A percentile compares a stretch with the other conserved stretches of the same genome.
These are phyloP conservation scores for Chloranthus sessilifolius DNA, from an alignment of 164 flowering plant species.

Conservation along the genomic window DNA sequence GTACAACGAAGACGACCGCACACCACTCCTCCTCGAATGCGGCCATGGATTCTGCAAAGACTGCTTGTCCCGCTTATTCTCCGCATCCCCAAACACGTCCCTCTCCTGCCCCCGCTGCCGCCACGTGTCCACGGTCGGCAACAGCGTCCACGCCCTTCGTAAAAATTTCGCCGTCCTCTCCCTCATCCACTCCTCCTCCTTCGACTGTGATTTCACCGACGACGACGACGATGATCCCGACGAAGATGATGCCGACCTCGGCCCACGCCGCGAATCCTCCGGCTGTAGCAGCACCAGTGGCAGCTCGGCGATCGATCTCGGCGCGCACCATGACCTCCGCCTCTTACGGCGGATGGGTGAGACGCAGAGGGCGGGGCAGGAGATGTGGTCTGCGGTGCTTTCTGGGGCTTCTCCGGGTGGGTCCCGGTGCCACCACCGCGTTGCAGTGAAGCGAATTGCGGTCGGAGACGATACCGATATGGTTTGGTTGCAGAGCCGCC, in stretches of 20 bases:
- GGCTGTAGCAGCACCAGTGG: slow-evolving; percentile 28
- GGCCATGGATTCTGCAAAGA: slow-evolving; percentile 98
- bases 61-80: slow-evolving; percentile 73
- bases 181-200: slow-evolving; percentile 36
- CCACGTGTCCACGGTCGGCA: slow-evolving; percentile 75
- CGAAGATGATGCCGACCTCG: slow-evolving; percentile 23
- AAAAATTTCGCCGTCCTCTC: slow-evolving; percentile 86
- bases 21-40: slow-evolving; percentile 90
- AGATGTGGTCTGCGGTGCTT: slow-evolving; percentile 65
- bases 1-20: slow-evolving; percentile 84
- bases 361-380: slow-evolving; percentile 50
- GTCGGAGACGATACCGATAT: slow-evolving; percentile 62
- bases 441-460: slow-evolving; percentile 77
- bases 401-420: slow-evolving; percentile 9
- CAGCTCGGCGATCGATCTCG: slow-evolving; percentile 53
- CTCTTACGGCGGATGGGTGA: slow-evolving; percentile 50
- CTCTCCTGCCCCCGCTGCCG: slow-evolving; percentile 93
- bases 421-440: slow-evolving; percentile 61
- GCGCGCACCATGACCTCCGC: slow-evolving; percentile 51
- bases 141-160: slow-evolving; percentile 72
- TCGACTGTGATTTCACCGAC: slow-evolving; percentile 21
- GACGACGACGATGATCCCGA: slow-evolving; percentile 47
- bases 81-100: slow-evolving; percentile 56
- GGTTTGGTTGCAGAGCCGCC: slow-evolving; percentile 70
- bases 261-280: slow-evolving; percentile 28